These are phyloP conservation scores for Trichoderma sp. DNA, from an alignment of 2,329 filamentous ascomycete species.

Conservation along the genomic window DNA sequence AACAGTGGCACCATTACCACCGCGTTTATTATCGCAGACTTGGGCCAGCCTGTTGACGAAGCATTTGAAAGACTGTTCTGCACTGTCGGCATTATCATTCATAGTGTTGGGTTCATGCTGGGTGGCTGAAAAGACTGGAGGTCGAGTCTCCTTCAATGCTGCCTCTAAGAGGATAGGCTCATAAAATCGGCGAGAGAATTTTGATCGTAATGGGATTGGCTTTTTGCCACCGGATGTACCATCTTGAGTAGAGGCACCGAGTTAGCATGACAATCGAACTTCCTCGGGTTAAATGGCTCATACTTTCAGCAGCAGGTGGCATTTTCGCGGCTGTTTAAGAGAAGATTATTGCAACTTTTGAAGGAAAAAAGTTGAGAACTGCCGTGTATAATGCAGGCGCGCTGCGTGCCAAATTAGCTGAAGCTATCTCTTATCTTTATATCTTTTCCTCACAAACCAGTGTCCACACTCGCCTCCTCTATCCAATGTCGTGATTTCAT, in stretches of 20 bases:
- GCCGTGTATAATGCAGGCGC: background rate
- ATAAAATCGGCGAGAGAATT: constrained; percentile 34
- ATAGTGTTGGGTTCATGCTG: constrained; percentile 3
- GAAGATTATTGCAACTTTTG: background rate
- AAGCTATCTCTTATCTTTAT: background rate
- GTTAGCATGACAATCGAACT: background rate
- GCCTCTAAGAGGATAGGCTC: constrained; percentile 35
- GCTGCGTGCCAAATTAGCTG: background rate
- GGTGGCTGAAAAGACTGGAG: background rate
- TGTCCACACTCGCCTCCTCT: background rate
- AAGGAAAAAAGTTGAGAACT: background rate
- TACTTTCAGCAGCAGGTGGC: background rate
- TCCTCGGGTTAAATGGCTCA: background rate
- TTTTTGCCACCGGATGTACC: background rate
- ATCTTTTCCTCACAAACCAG: background rate
- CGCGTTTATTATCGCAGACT: constrained; percentile 35
- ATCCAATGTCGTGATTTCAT: background rate
- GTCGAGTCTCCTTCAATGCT: constrained; percentile 30
- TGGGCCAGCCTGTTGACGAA: constrained; percentile 39
- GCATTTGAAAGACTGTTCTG: constrained; percentile 32
- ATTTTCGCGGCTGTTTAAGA: background rate
- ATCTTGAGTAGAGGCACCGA: background rate
- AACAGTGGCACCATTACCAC: constrained; percentile 33
- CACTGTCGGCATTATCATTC: constrained; percentile 18
- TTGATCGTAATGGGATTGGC: constrained; percentile 24